A percentile compares a stretch with the other conserved stretches of the same genome.
phyloP scores from a whole-genome alignment of 345 rosid species.

The Hibiscus mutabilis region DNA sequence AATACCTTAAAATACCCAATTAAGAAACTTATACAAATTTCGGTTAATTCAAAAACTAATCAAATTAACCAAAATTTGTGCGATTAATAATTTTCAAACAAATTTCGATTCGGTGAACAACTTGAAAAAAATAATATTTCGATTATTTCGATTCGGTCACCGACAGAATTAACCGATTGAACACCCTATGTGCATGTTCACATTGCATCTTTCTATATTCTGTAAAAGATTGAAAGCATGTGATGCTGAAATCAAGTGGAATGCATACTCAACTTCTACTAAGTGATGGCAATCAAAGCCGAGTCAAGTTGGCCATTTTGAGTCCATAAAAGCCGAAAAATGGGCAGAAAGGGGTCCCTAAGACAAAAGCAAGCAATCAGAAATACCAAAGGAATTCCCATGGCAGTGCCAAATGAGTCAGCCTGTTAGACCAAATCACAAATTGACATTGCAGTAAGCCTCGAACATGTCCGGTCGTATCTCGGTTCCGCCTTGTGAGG shows the following conservation, averaged over 20 bases:
- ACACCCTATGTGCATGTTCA: not conserved
- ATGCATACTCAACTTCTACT: slow-evolving; percentile 51
- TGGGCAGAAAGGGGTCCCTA: slow-evolving; percentile 11
- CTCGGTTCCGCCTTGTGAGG: not conserved
- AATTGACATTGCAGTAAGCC: slow-evolving; percentile 18
- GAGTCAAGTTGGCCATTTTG: slow-evolving; percentile 40
- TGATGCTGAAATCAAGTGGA: slow-evolving; percentile 45
- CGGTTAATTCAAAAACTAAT: too few relatives aligned
- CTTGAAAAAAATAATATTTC: too few relatives aligned
- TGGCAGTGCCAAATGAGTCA: slow-evolving; percentile 34
- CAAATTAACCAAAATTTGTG: too few relatives aligned
- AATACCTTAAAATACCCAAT: too few relatives aligned
- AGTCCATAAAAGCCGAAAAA: slow-evolving; percentile 19
- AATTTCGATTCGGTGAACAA: too few relatives aligned
- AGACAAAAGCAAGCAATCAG: slow-evolving; percentile 10
- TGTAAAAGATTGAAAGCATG: slow-evolving; percentile 30
- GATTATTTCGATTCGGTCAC: too few relatives aligned
- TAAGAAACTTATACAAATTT: too few relatives aligned
- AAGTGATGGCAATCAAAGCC: slow-evolving; percentile 19
- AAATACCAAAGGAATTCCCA: slow-evolving; percentile 16
- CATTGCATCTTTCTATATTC: slow-evolving; percentile 24
- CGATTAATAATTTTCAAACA: too few relatives aligned
- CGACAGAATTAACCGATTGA: too few relatives aligned
- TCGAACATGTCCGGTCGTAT: not conserved
- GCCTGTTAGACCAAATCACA: slow-evolving; percentile 24